These are phyloP conservation scores for Geranium incanum DNA, from an alignment of 441 rosid species.

Conservation along the genomic window DNA sequence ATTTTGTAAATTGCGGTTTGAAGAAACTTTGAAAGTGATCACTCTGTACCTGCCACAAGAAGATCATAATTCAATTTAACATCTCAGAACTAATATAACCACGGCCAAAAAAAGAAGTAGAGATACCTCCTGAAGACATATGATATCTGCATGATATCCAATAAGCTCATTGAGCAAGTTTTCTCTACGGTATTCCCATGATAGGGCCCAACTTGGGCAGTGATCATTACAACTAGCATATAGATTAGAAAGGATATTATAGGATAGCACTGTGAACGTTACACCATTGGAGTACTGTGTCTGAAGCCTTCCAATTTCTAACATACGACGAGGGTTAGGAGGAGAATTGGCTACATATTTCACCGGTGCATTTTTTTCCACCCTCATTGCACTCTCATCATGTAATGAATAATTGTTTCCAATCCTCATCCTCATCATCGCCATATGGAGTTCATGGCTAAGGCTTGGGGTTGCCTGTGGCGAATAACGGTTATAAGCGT, in stretches of 20 bases:
- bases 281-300: slow-evolving; percentile 26
- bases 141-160: slow-evolving; percentile 39
- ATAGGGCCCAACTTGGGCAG: slow-evolving; percentile 50
- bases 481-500: no score
- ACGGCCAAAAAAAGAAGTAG: slow-evolving; percentile 14
- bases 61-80: not conserved
- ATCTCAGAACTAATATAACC: slow-evolving; percentile 12
- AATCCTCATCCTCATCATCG: slow-evolving; percentile 23
- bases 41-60: slow-evolving; percentile 26
- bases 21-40: slow-evolving; percentile 30
- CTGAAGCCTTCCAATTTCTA: slow-evolving; percentile 27
- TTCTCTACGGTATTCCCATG: slow-evolving; percentile 46
- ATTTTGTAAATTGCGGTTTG: slow-evolving; percentile 24
- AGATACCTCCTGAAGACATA: slow-evolving; percentile 50
- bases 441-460: slow-evolving; percentile 11
- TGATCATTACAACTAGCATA: slow-evolving; percentile 30
- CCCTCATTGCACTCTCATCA: slow-evolving; percentile 23
- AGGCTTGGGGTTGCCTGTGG: no score
- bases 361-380: slow-evolving; percentile 27
- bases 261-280: slow-evolving; percentile 43
- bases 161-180: slow-evolving; percentile 41
- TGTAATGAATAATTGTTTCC: slow-evolving; percentile 14
- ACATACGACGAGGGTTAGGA: slow-evolving; percentile 37
- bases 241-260: slow-evolving; percentile 41
- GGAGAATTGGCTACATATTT: slow-evolving; percentile 35